Percentiles rank a stretch among this genome's conserved stretches.
Conservation (phyloP, 1,284 basidiomycete species). For the Fomitopsis palustris region DNA sequence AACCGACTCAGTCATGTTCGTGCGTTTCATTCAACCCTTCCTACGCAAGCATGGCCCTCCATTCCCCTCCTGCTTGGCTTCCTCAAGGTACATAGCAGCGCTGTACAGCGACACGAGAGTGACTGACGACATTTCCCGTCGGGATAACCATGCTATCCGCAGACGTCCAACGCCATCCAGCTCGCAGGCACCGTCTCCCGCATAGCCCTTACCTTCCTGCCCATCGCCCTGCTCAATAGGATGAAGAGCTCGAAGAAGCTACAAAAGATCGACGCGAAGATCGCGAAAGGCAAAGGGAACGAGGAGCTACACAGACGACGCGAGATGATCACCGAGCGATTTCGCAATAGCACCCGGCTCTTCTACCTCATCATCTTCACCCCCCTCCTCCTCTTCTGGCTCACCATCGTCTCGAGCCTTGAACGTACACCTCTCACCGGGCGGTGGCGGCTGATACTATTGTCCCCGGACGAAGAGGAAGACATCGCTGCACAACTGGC, state of each 20-base stretch:
- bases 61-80: slow-evolving; percentile 38
- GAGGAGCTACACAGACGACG: slow-evolving; percentile 44
- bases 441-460: slow-evolving; percentile 81
- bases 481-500: slow-evolving; percentile 74
- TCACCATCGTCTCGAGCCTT: slow-evolving; percentile 72
- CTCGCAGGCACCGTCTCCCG: slow-evolving; percentile 61
- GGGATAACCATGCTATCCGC: slow-evolving; percentile 11
- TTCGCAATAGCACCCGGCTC: slow-evolving; percentile 45
- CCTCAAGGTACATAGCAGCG: slow-evolving; percentile 40
- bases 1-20: background rate
- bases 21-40: slow-evolving; percentile 41
- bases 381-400: slow-evolving; percentile 69
- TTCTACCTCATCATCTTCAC: slow-evolving; percentile 62
- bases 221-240: slow-evolving; percentile 58
- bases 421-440: slow-evolving; percentile 86
- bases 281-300: slow-evolving; percentile 47
- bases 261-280: slow-evolving; percentile 41
- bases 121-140: slow-evolving; percentile 1
- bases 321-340: slow-evolving; percentile 39
- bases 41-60: slow-evolving; percentile 30
- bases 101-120: background rate
- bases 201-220: slow-evolving; percentile 70
- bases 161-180: slow-evolving; percentile 57
- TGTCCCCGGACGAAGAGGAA: slow-evolving; percentile 90
- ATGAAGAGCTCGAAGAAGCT: slow-evolving; percentile 48